Percentiles rank a stretch among this genome's conserved stretches.
These are phyloP conservation scores for Boeremia exigua DNA, from an alignment of 2,329 filamentous ascomycete genomes.

Conservation along the genomic window DNA sequence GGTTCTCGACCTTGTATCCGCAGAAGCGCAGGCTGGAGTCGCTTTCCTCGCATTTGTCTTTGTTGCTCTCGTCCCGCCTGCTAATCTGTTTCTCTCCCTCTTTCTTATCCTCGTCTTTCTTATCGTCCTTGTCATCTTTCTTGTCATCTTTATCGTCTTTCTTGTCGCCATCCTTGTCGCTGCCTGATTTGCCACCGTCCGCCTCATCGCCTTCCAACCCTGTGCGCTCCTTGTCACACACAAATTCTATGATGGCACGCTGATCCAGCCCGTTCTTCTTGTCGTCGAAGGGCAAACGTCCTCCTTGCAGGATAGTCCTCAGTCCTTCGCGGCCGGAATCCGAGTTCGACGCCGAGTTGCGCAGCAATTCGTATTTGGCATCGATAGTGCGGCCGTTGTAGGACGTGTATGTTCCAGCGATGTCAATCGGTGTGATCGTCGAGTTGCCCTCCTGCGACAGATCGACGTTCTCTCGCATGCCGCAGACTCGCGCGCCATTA, in stretches of 20 bases:
- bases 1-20: constrained; percentile 66
- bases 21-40: constrained; percentile 73
- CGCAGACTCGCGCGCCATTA: constrained; percentile 77
- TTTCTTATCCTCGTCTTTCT: constrained; percentile 40
- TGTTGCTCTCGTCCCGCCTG: constrained; percentile 42
- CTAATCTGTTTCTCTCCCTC: constrained; percentile 24
- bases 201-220: constrained; percentile 73
- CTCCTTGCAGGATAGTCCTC: constrained; percentile 69
- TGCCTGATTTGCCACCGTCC: constrained; percentile 18
- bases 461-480: constrained; percentile 66
- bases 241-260: constrained; percentile 81
- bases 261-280: constrained; percentile 63
- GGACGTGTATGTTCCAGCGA: constrained; percentile 73
- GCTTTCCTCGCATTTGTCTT: constrained; percentile 41
- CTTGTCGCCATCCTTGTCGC: constrained; percentile 23
- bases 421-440: constrained; percentile 68
- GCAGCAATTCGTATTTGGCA: constrained; percentile 69
- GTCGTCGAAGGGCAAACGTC: constrained; percentile 54
- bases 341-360: constrained; percentile 66
- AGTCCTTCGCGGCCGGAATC: constrained; percentile 76
- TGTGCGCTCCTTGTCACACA: constrained; percentile 75
- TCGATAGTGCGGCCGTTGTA: constrained; percentile 65
- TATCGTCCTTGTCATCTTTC: constrained; percentile 19
- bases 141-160: constrained; percentile 33
- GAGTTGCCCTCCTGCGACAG: constrained; percentile 56